phyloP scores from a whole-genome alignment of 371 early-diverging fungal genomes.

The Paraphysoderma sedebokerense region DNA sequence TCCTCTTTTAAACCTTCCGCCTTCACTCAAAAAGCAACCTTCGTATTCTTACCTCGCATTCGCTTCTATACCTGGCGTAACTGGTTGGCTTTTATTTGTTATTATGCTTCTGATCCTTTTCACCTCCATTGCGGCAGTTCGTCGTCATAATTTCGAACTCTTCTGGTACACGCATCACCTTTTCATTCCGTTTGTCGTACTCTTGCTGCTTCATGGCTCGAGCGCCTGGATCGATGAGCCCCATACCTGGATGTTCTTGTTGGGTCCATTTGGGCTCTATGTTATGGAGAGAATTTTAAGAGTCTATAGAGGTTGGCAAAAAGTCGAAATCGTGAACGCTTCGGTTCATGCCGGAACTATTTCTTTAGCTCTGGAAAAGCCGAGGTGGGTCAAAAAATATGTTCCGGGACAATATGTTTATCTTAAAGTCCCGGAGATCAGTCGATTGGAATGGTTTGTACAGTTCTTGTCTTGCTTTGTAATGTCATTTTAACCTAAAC shows the following conservation, averaged over 20 bases:
- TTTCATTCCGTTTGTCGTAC: constrained; percentile 30
- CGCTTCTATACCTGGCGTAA: constrained; percentile 20
- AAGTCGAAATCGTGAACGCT: neutral
- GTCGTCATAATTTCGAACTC: constrained; percentile 28
- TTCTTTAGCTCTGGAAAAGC: neutral
- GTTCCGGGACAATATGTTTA: constrained; percentile 1
- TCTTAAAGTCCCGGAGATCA: neutral
- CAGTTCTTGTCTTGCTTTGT: too few species aligned
- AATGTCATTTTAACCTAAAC: too few species aligned
- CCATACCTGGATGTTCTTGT: neutral
- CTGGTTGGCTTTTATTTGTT: constrained; percentile 29
- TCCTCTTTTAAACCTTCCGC: too few species aligned
- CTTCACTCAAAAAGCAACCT: too few species aligned
- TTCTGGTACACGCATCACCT: constrained; percentile 44
- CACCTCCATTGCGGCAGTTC: constrained; percentile 19
- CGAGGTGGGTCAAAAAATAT: neutral
- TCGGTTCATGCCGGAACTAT: neutral
- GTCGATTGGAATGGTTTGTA: neutral
- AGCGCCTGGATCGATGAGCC: neutral
- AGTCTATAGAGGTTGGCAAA: neutral
- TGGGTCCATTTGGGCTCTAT: neutral
- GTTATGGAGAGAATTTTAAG: neutral
- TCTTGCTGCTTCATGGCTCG: constrained; percentile 25
- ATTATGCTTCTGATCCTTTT: constrained; percentile 29
- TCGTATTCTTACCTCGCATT: constrained; percentile 1